Evolutionary conservation across 495 filamentous ascomycete genomes (phyloP).

Genomic region (Aspergillus coremiiformis): DNA sequence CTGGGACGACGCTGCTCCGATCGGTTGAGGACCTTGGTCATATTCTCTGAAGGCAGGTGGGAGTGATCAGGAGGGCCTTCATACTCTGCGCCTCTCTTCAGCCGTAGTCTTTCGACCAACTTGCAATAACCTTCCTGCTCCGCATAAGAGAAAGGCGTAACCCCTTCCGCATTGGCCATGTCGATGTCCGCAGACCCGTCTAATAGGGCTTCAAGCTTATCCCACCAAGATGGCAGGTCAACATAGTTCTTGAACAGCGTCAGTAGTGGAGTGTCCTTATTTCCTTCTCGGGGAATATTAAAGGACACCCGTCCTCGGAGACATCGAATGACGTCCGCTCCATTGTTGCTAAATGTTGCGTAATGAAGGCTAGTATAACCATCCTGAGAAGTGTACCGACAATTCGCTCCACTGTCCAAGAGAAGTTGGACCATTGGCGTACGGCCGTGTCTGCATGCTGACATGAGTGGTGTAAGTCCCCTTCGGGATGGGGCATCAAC

Average conservation of each 20-base stretch:
- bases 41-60: neutral
- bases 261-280: slow-evolving; percentile 3
- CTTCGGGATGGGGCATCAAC: slow-evolving; percentile 9
- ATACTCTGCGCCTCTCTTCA: neutral
- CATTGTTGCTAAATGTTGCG: neutral
- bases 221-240: neutral
- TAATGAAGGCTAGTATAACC: slow-evolving; percentile 12
- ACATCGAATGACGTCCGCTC: slow-evolving; percentile 1
- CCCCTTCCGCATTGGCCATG: neutral
- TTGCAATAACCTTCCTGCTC: neutral
- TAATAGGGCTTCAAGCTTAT: neutral
- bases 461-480: slow-evolving; percentile 12
- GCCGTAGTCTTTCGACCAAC: too few relatives aligned
- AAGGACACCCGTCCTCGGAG: neutral
- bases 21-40: neutral
- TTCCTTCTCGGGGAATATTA: neutral
- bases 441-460: slow-evolving; percentile 10
- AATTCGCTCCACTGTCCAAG: slow-evolving; percentile 11
- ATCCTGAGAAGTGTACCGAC: neutral
- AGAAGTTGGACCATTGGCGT: slow-evolving; percentile 10
- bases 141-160: slow-evolving; percentile 1
- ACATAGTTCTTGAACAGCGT: neutral
- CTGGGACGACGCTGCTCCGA: neutral
- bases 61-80: neutral
- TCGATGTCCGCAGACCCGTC: neutral